phyloP scores from a whole-genome alignment of 2,329 filamentous ascomycete species.

The Penicillium oxalicum region DNA sequence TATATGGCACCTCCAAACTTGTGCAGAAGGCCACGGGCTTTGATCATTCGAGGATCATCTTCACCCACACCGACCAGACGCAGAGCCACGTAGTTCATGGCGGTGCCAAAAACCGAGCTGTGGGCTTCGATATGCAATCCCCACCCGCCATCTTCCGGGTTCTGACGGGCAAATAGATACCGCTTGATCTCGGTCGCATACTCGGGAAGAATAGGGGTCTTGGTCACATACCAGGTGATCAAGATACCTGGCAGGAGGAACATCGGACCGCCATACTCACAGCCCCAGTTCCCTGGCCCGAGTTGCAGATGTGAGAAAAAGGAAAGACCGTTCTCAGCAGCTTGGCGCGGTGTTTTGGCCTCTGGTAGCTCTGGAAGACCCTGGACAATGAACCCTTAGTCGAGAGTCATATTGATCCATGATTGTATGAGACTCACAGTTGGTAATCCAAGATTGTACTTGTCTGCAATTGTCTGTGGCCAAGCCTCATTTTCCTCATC shows the following conservation, averaged over 20 bases:
- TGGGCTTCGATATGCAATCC: conserved; percentile 91
- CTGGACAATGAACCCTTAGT: conserved; percentile 41
- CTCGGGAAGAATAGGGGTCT: conserved; percentile 74
- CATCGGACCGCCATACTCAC: conserved; percentile 96
- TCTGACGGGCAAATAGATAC: conserved; percentile 79
- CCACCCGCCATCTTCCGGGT: conserved; percentile 92
- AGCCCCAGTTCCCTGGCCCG: conserved; percentile 86
- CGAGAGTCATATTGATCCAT: background rate
- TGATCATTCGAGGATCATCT: conserved; percentile 78
- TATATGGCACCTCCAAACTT: conserved; percentile 77
- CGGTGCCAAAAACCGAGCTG: conserved; percentile 83
- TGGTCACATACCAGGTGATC: conserved; percentile 80
- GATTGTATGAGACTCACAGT: conserved; percentile 50
- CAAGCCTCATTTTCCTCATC: conserved; percentile 67
- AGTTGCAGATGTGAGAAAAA: conserved; percentile 91
- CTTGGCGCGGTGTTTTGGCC: conserved; percentile 66
- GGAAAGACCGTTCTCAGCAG: conserved; percentile 72
- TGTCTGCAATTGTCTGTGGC: conserved; percentile 86
- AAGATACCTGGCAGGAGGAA: conserved; percentile 85
- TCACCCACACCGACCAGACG: conserved; percentile 76
- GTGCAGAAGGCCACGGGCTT: conserved; percentile 75
- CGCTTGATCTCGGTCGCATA: conserved; percentile 85
- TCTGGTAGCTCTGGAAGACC: conserved; percentile 65
- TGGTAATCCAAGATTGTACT: conserved; percentile 75
- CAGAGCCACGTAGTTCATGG: conserved; percentile 77